phyloP scores from a whole-genome alignment of 23 red algal genomes.

The Pyropia haitanensis region DNA sequence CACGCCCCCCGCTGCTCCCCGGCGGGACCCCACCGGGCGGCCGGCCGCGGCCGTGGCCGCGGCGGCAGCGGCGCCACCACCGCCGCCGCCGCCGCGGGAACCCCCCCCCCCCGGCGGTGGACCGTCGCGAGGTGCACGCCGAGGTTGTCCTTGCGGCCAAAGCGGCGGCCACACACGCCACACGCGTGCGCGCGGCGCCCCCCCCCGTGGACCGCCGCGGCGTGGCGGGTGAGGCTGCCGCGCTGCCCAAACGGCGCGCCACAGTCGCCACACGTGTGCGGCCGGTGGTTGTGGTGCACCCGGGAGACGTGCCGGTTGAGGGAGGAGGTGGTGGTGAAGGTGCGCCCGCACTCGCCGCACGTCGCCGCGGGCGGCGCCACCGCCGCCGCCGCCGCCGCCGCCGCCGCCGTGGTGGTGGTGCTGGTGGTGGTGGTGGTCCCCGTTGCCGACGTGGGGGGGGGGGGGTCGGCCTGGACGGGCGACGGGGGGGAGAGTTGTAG shows the following conservation, averaged over 20 bases:
- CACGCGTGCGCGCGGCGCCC: conserved; percentile 15
- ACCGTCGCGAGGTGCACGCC: conserved; percentile 39
- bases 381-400: too few species aligned
- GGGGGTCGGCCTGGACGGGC: too few species aligned
- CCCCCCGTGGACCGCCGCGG: conserved; percentile 30
- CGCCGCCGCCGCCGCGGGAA: too few species aligned
- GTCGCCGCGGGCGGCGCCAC: too few species aligned
- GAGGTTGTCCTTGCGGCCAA: conserved; percentile 47
- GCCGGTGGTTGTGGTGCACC: conserved; percentile 38
- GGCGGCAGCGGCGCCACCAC: too few species aligned
- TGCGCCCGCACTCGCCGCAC: conserved; percentile 33
- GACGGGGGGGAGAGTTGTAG: too few species aligned
- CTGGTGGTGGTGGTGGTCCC: too few species aligned
- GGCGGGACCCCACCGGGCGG: too few species aligned
- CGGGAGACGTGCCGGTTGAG: conserved; percentile 52
- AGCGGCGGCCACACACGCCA: conserved; percentile 22
- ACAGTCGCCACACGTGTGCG: conserved; percentile 25
- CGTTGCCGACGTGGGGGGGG: too few species aligned
- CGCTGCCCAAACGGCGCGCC: conserved; percentile 36
- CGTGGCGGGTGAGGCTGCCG: conserved; percentile 43
- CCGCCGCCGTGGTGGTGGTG: too few species aligned
- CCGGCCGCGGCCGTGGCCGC: too few species aligned
- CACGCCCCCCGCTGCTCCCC: too few species aligned
- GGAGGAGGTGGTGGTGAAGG: conserved; percentile 32
- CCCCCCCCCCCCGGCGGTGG: conserved; percentile 11